Conservation (phyloP, 2,329 filamentous ascomycete species). For the Arthrobotrys conoides region DNA sequence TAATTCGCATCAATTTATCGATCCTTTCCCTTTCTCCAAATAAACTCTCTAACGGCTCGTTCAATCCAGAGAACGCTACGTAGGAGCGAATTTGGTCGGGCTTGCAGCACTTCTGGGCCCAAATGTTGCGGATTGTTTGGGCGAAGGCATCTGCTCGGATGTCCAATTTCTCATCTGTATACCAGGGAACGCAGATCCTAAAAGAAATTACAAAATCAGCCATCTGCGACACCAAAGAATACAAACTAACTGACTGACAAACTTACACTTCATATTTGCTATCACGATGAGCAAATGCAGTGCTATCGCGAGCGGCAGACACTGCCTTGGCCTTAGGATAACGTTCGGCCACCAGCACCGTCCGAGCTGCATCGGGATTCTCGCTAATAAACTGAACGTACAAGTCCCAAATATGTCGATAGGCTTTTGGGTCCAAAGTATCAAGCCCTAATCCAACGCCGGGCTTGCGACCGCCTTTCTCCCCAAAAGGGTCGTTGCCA, state of each 20-base stretch:
- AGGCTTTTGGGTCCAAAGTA: constrained; percentile 33
- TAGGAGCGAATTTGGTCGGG: constrained; percentile 35
- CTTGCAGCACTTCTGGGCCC: constrained; percentile 43
- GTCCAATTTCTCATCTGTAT: constrained; percentile 39
- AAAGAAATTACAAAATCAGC: background rate
- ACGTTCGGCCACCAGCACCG: constrained; percentile 33
- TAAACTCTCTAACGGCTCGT: constrained; percentile 44
- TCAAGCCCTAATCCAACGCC: constrained; percentile 46
- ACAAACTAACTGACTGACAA: background rate
- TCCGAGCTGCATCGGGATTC: constrained; percentile 42
- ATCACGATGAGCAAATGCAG: constrained; percentile 37
- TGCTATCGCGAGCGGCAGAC: constrained; percentile 4
- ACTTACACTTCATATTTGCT: constrained; percentile 52
- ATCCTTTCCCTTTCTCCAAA: constrained; percentile 57
- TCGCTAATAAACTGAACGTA: constrained; percentile 51
- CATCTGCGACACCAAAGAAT: background rate
- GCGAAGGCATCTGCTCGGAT: constrained; percentile 40
- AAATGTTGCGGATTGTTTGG: constrained; percentile 38
- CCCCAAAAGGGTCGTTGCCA: constrained; percentile 47
- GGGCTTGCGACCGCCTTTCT: constrained; percentile 39
- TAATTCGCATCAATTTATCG: constrained; percentile 63
- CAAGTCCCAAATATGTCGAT: constrained; percentile 37
- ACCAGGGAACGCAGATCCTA: constrained; percentile 53
- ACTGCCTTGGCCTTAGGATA: constrained; percentile 40
- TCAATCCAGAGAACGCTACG: constrained; percentile 40